Percentiles rank a stretch among this genome's conserved stretches.
Conservation (phyloP, 2,329 filamentous ascomycete genomes). For the Penicillium sp. region DNA sequence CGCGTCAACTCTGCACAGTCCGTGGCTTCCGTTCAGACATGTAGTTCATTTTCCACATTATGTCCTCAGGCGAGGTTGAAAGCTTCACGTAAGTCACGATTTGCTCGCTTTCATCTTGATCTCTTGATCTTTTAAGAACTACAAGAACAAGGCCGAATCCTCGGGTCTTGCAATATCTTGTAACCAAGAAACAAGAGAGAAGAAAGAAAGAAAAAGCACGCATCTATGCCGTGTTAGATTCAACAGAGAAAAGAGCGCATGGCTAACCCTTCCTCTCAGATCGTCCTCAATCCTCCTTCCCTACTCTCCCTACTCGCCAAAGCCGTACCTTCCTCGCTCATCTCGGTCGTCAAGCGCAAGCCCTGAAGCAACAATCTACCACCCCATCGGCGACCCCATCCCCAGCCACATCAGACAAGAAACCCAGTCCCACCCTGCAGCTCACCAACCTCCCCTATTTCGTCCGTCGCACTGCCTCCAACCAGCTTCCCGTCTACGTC, state of each 20-base stretch:
- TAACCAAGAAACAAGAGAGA: not conserved
- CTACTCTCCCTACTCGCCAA: slow-evolving; percentile 27
- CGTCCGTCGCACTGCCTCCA: slow-evolving; percentile 67
- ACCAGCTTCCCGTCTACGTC: slow-evolving; percentile 75
- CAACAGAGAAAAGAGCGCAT: not conserved
- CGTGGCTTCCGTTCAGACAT: slow-evolving; percentile 30
- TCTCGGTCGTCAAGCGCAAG: slow-evolving; percentile 37
- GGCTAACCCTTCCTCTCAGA: slow-evolving; percentile 20
- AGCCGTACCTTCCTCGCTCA: slow-evolving; percentile 39
- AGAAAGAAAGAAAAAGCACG: not conserved
- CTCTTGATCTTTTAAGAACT: not conserved
- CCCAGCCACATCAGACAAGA: slow-evolving; percentile 13
- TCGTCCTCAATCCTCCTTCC: slow-evolving; percentile 23
- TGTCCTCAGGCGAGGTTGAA: slow-evolving; percentile 27
- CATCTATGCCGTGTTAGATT: not conserved
- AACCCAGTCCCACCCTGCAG: slow-evolving; percentile 24
- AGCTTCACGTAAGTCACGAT: slow-evolving; percentile 31
- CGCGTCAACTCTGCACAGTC: slow-evolving; percentile 27
- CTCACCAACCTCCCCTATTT: slow-evolving; percentile 61
- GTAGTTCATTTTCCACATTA: slow-evolving; percentile 32
- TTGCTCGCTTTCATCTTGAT: not conserved
- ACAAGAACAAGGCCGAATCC: not conserved
- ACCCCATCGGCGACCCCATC: slow-evolving; percentile 27
- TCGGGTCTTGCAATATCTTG: not conserved
- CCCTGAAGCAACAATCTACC: slow-evolving; percentile 35